Percentiles rank a stretch among this genome's conserved stretches.
phyloP scores from a whole-genome alignment of 2,329 filamentous ascomycete genomes.

The Diplodia scrobiculata region DNA sequence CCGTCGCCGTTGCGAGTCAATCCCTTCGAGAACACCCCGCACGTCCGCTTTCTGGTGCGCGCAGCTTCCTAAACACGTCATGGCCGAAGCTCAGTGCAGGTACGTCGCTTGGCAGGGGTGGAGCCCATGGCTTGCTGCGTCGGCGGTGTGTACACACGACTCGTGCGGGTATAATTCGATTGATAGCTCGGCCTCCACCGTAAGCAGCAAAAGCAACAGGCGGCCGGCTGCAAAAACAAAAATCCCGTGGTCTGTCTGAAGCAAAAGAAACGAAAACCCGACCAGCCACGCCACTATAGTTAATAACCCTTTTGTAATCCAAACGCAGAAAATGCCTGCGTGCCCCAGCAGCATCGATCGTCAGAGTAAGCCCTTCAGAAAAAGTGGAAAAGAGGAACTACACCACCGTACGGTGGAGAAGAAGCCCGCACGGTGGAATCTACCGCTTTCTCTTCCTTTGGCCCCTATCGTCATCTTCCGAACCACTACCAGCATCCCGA shows the following conservation, averaged over 20 bases:
- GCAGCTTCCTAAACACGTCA: constrained; percentile 25
- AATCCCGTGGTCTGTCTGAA: background rate
- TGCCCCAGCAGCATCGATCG: constrained; percentile 10
- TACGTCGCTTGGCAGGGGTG: constrained; percentile 24
- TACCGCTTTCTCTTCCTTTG: constrained; percentile 77
- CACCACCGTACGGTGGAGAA: constrained; percentile 6
- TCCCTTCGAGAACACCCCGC: constrained; percentile 25
- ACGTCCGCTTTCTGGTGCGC: constrained; percentile 9
- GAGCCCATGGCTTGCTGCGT: constrained; percentile 8
- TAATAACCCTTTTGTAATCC: constrained; percentile 20
- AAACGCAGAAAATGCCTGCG: constrained; percentile 4
- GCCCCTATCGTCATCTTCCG: constrained; percentile 58
- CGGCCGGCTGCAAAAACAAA: background rate
- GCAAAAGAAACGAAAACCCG: background rate
- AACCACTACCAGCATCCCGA: constrained; percentile 56
- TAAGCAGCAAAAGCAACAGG: background rate
- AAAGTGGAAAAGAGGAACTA: constrained; percentile 28
- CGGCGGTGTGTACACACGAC: constrained; percentile 22
- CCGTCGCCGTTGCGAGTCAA: constrained; percentile 18
- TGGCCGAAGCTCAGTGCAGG: constrained; percentile 22
- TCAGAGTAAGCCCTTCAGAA: constrained; percentile 17
- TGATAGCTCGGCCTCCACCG: constrained; percentile 18
- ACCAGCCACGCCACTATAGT: constrained; percentile 14
- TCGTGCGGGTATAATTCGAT: constrained; percentile 14
- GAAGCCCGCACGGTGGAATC: constrained; percentile 23